Conservation (phyloP, 148 eudicot species). For the Talinum fruticosum region DNA sequence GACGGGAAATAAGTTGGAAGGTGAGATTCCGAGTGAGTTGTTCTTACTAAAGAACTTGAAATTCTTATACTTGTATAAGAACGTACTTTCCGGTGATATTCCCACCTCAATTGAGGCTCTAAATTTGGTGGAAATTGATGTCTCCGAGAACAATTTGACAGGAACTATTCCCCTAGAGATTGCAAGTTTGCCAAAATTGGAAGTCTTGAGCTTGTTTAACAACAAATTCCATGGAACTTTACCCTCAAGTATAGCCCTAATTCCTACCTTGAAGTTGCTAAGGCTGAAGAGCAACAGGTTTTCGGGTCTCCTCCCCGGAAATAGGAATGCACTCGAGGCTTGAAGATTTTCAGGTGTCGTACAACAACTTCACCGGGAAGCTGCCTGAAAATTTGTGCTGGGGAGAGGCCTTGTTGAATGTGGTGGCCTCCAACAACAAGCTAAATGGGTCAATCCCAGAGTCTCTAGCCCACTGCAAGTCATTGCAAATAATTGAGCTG, state of each 20-base stretch:
- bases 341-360: slow-evolving; percentile 36
- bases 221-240: slow-evolving; percentile 46
- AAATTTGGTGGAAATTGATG: background rate
- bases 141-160: slow-evolving; percentile 30
- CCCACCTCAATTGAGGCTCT: background rate
- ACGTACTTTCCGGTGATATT: slow-evolving; percentile 42
- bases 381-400: slow-evolving; percentile 34
- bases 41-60: slow-evolving; percentile 30
- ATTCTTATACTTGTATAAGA: slow-evolving; percentile 37
- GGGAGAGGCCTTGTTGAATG: slow-evolving; percentile 29
- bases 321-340: slow-evolving; percentile 48
- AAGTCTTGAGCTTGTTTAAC: slow-evolving; percentile 27
- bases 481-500: slow-evolving; percentile 28
- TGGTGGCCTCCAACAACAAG: slow-evolving; percentile 26
- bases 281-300: slow-evolving; percentile 34
- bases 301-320: slow-evolving; percentile 50
- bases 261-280: slow-evolving; percentile 29
- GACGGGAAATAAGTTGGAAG: slow-evolving; percentile 30
- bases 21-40: slow-evolving; percentile 54
- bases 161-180: slow-evolving; percentile 45
- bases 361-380: slow-evolving; percentile 43
- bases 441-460: slow-evolving; percentile 47
- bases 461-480: slow-evolving; percentile 37
- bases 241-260: slow-evolving; percentile 34
- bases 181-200: slow-evolving; percentile 32